Evolutionary conservation across 106 monocot species (phyloP).

Genomic region (Amphibolis antarctica): DNA sequence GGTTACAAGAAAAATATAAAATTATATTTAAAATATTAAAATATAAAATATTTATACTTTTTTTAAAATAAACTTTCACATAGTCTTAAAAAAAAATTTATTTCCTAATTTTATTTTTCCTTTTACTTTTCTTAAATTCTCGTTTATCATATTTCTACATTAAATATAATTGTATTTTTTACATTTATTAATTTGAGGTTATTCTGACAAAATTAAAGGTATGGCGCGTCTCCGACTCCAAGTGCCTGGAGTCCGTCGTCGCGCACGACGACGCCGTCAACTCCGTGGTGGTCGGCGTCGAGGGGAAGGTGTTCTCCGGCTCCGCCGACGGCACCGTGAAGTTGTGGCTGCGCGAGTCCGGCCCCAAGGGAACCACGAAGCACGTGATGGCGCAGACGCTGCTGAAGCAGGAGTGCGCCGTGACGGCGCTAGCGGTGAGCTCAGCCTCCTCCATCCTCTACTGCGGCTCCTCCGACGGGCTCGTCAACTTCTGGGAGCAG

Average conservation of each 20-base stretch:
- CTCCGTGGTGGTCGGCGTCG: constrained; percentile 29
- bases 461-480: constrained; percentile 55
- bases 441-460: constrained; percentile 28
- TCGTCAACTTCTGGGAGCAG: constrained; percentile 46
- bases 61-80: too few species aligned
- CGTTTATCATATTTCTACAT: too few species aligned
- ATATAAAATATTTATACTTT: too few species aligned
- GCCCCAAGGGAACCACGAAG: constrained; percentile 8
- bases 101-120: too few species aligned
- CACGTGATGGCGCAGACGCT: constrained; percentile 31
- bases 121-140: too few species aligned
- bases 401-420: constrained; percentile 36
- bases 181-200: too few species aligned
- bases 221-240: constrained; percentile 49
- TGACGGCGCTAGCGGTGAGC: constrained; percentile 44
- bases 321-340: constrained; percentile 71
- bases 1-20: too few species aligned
- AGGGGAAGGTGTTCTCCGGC: constrained; percentile 45
- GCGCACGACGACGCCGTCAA: constrained; percentile 61
- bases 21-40: too few species aligned
- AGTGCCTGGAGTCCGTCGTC: constrained; percentile 40
- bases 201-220: too few species aligned
- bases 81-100: too few species aligned
- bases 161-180: too few species aligned
- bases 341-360: constrained; percentile 41